Base-by-base conservation (phyloP, 495 filamentous ascomycete species). In the Annulohypoxylon nitens region DNA sequence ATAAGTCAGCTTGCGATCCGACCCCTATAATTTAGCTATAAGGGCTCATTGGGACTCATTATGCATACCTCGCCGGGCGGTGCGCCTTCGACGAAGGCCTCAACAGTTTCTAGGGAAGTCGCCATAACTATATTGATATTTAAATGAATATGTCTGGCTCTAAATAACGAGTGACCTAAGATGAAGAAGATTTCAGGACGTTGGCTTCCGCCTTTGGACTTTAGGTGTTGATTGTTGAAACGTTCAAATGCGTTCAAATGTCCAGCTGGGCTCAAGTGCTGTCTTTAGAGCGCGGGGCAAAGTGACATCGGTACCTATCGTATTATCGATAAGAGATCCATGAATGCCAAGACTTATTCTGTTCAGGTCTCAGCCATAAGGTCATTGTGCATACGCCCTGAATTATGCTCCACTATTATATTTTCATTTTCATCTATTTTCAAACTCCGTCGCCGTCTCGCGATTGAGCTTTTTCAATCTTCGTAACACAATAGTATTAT, bases 41-140 rank as follows among this genome's bases (percentile, higher is more conserved):
- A 45, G 41, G 11, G 26, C n/a, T 55, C 26, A 14, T 39, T 12
- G 37, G 30, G 30, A 4, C 3, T 37, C 41, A 26, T 33, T 14
- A 41, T 18, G 58, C 86, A 75, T 89, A 98, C 96, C 93, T 99
- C 97, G 83, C 97, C 97, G 34, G 97, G 97, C 48, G 96, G 96
- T 77, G 96, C 93, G 80, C 93, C 93, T 81, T 98, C 90, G 70
- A 99, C 90, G 81, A 98, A 99, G 4, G 93, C 91, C 69, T 93
- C 93, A 61, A 93, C 83, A 33, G 92, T 90, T 65, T 90, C 88
- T 67, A 90, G 75, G 18, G 76, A 59, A n/a, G 80, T 82, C 11
- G 82, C 71, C 81, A 82, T 85, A 20, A 20, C 39, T 65, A 11
- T 26, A 12, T 25, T 47, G 10, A 8, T 16, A 10, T 54, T 18